Evolutionary conservation across 2,329 filamentous ascomycete genomes (phyloP), one percentile per base, ranked within the genome.

Genomic region (Fusarium scirpi): DNA sequence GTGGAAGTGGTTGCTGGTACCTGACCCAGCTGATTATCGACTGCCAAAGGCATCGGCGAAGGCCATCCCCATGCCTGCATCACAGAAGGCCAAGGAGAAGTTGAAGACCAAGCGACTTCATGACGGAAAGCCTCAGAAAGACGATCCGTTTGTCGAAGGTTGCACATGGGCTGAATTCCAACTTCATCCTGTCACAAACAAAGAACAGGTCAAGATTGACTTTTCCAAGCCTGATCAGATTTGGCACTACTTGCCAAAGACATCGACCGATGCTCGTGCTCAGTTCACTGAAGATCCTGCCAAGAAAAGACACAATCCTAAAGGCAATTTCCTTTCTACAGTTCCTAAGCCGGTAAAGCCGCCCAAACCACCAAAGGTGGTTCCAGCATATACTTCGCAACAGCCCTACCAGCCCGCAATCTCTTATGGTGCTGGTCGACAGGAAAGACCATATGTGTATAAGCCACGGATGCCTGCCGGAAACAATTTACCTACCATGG

Each of bases 201-300:
- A 84, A 67, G 84, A 83, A 57, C 89, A 92, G 78, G 86, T 85
- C 76, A 92, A 90, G 80, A 83, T 97, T 62, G 89, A 97, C 76
- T 80, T 97, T 11, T 81, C 81, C 65, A 92, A 92, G 77, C 85
- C 90, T 18, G 88, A 95, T 66, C 91, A 93, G 77, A 80, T 97
- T 20, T 98, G 94, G 93, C 88, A 94, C 81, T 98, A 98, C 78
- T 86, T 99, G 65, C 93, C 93, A 32, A 89, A 89, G 78, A 88
- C 87, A 22, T 98, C 95, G 24, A 98, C 95, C 9, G 95, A 98
- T 76, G 92, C 94, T 57, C 94, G 91, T 79, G 91, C 94, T 27
- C 94, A 97, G 78, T 99, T 96, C 81, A 97, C 94, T 7, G 92
- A 96, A 75, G 90, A 97, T 80, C 88, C 87, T 45, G 69, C 76